Percentiles rank a stretch among this genome's conserved stretches.
Conservation (phyloP, 2,329 filamentous ascomycete genomes). For the Penicillium sp. region DNA sequence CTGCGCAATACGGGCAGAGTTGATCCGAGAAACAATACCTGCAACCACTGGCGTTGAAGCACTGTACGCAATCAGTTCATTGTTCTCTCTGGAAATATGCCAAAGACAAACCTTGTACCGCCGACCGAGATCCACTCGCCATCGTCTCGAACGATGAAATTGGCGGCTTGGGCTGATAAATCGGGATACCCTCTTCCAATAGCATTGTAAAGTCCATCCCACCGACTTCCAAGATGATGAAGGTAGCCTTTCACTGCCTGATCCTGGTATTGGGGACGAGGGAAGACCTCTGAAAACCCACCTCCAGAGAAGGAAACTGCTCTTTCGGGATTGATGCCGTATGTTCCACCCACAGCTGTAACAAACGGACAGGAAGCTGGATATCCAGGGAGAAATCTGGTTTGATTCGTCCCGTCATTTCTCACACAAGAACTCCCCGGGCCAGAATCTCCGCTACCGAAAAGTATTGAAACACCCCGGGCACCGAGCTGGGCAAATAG, state of each 20-base stretch:
- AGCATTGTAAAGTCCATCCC: constrained; percentile 49
- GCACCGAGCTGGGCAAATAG: constrained; percentile 64
- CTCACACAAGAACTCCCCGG: constrained; percentile 55
- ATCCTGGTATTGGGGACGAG: constrained; percentile 50
- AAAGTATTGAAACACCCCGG: constrained; percentile 67
- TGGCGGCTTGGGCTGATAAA: constrained; percentile 57
- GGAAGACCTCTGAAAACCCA: constrained; percentile 52
- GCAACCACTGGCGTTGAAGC: constrained; percentile 65
- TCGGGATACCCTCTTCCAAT: constrained; percentile 63
- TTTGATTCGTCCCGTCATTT: constrained; percentile 56
- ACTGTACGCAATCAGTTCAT: constrained; percentile 27
- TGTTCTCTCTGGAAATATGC: neutral
- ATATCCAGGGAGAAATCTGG: constrained; percentile 55
- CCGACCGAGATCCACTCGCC: constrained; percentile 40
- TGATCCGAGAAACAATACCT: constrained; percentile 63
- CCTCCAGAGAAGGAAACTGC: constrained; percentile 55
- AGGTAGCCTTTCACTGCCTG: constrained; percentile 48
- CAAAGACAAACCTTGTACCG: constrained; percentile 46
- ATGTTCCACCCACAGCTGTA: constrained; percentile 62
- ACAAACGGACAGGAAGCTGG: constrained; percentile 63
- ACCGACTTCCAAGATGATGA: constrained; percentile 41
- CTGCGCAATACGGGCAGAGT: constrained; percentile 59
- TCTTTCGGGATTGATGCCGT: constrained; percentile 53
- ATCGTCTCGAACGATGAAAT: constrained; percentile 44
- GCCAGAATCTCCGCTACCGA: constrained; percentile 64